Base-by-base conservation (phyloP, 768 basidiomycete species). In the Austroboletus festivus region DNA sequence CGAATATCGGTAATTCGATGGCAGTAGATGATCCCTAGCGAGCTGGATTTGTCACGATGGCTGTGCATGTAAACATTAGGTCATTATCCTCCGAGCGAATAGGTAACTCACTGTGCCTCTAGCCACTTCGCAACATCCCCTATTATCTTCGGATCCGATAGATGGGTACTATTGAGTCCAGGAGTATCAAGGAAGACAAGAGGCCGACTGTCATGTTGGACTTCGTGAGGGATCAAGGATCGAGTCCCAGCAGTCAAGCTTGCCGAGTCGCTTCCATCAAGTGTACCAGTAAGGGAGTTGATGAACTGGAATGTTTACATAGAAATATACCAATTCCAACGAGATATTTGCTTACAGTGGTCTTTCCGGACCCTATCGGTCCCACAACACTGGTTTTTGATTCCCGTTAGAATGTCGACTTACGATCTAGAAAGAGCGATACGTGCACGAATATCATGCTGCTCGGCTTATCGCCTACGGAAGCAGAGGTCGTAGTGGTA, bases 301-400 rank as follows among this genome's bases (percentile, higher is more conserved):
- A 53, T 46, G 40, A 51, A 53, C 52, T 53, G 38, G 38, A 24
- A 4, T 4, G 3, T 7, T 33, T 21, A 39, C 19, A 31, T 11
- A 15, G 12, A 6, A 8, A 19, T 19, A 6, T n/a, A n/a, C n/a
- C n/a, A 19, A 20, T 10, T 1, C 1, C 7, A 24, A 8, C 3
- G 19, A 2, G 11, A 9, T 21, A 12, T 20, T 1, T 3, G 21
- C 23, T 43, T 21, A 51, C 50, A 10, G 20, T 47, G 4, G 47
- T 49, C 38, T 52, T 52, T 44, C 51, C 51, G 1, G 51, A 44
- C 21, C 52, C 43, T 12, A 40, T 50, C 11, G 34, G 15, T 12
- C 43, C 47, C 26, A 53, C 37, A 0, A 44, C 13, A n/a, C 46
- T 50, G 4, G 15, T 42, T 20, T 23, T 12, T 21, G 30, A 22